Evolutionary conservation across 306 rosid genomes (phyloP), one percentile per base, ranked within the genome.

Genomic region (Acacia acuminata): DNA sequence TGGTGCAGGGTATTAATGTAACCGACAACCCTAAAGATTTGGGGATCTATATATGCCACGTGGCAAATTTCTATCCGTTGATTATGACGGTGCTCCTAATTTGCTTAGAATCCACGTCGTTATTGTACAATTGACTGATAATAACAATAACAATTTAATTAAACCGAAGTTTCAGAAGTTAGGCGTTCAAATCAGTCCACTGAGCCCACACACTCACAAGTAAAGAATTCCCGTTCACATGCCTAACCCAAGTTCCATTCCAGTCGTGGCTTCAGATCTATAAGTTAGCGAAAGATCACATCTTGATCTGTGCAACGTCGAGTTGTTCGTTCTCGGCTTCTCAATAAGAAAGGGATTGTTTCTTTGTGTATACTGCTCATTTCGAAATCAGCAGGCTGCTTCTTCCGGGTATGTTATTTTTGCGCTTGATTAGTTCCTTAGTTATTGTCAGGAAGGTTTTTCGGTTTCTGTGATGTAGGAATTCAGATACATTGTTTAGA

Each of bases 321-420:
- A 34, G 68, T 47, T 68, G 67, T 45, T 27, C 61, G 19, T 63
- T 63, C 69, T 63, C 8, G 14, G 65, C 65, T 58, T 58, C 16
- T 14, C 4, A 20, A 20, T 5, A 48, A 53, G 40, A 75, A 64
- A 76, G 48, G 19, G 12, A 71, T 17, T 9, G 36, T 63, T 6
- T 75, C 42, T 63, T 79, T 40, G 14, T 65, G 65, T 60, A 43
- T n/a, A 55, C 38, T 53, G 69, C 1, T 69, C 76, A 14, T 75
- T 71, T 44, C 47, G 5, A n/a, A 27, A 44, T 75, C 82, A 80
- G 43, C 63, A 17, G 53, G 16, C 61, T 83, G 76, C 70, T 73
- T 86, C 73, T 48, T 45, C 38, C 89, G 48, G 90, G 87, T 86
- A 70, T 76, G 82, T 51, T 82, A n/a, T 82, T 27, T 48, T 1